Evolutionary conservation across 495 filamentous ascomycete genomes (phyloP), one percentile per base, ranked within the genome.

Genomic region (Tuber umbilicatum): DNA sequence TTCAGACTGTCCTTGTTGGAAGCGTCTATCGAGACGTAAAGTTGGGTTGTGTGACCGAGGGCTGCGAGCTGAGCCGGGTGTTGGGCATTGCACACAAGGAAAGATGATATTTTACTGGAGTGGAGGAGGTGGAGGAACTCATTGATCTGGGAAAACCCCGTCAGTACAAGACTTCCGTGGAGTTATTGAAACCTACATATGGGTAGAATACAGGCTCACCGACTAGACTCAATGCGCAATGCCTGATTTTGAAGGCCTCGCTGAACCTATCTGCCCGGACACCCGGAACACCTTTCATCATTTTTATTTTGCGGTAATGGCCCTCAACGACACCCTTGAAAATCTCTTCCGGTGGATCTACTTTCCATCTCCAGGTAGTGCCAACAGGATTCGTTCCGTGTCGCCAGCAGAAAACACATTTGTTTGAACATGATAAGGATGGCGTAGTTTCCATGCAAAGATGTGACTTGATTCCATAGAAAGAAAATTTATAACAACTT

Each of bases 131-230:
- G 87, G 1, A 94, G 83, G 81, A 98, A 94, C 76, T 91, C 90
- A 83, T 98, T 97, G 85, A 98, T 98, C 83, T 94, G 60, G 21
- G 70, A 35, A 19, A 2, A 17, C 5, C 9, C n/a, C 12, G 23
- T 39, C 1, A 19, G 78, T 45, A 31, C 78, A 43, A 78, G 72
- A 27, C 74, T 70, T 23, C 21, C 17, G 55, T 19, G n/a, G 39
- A 39, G 37, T 38, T 42, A 19, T 16, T n/a, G 12, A 60, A 67
- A 68, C 72, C 1, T 68, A 74, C 77, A 41, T 79, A 90, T 35
- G 94, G 94, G 83, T 98, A 98, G 87, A 97, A 98, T 77, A 98
- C 97, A 9, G 94, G 94, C 82, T 98, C 94, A 74, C 94, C 94
- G 50, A 98, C 94, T 67, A 98, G 86, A 80, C 89, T 91, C 35